Percentiles rank a stretch among this genome's conserved stretches.
Conservation (phyloP, 352 stramenopile genomes). For the Phytophthora citrophthora region DNA sequence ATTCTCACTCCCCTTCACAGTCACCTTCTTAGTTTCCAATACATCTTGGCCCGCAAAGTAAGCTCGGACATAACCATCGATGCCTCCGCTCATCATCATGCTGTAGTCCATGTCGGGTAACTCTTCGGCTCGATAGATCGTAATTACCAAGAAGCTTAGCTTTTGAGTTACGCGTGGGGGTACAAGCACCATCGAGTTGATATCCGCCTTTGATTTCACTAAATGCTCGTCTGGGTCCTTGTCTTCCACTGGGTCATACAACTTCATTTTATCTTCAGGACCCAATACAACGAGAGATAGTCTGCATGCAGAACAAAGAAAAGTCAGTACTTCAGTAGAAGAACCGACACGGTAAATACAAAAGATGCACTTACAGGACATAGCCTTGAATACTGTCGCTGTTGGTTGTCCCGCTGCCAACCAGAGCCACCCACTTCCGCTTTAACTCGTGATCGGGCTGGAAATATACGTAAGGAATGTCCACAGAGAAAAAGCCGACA, state of each 20-base stretch:
- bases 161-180: constrained; percentile 74
- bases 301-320: constrained; percentile 31
- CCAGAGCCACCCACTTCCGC: constrained; percentile 90
- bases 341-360: no score
- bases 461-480: constrained; percentile 89
- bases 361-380: constrained; percentile 68
- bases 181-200: constrained; percentile 85
- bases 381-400: constrained; percentile 92
- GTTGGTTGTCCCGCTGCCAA: constrained; percentile 72
- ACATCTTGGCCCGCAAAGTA: constrained; percentile 78
- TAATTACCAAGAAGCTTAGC: constrained; percentile 81
- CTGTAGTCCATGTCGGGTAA: constrained; percentile 88
- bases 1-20: constrained; percentile 62
- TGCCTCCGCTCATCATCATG: constrained; percentile 64
- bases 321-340: no score
- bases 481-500: constrained; percentile 87
- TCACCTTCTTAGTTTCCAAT: constrained; percentile 74
- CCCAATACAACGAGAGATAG: constrained; percentile 89
- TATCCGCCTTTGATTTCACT: constrained; percentile 62
- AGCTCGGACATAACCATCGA: constrained; percentile 84
- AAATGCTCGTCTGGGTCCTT: constrained; percentile 44
- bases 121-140: constrained; percentile 78
- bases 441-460: constrained; percentile 88
- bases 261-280: constrained; percentile 79
- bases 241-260: constrained; percentile 59